Percentiles rank a stretch among this genome's conserved stretches.
Conservation (phyloP, 306 rosid species). For the Ormosia semicastrata region DNA sequence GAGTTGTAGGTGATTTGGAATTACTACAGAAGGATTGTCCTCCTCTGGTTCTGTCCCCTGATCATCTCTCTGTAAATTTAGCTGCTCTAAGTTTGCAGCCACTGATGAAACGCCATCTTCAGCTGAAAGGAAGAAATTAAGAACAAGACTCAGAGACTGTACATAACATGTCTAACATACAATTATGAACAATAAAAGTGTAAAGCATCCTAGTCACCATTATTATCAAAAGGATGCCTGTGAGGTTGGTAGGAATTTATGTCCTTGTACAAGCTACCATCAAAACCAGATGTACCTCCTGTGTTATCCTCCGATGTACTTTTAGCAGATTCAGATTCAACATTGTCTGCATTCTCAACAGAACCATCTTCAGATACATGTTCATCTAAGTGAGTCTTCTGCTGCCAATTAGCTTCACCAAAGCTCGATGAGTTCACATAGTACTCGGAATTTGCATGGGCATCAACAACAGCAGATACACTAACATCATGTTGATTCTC, state of each 20-base stretch:
- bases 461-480: slow-evolving; percentile 46
- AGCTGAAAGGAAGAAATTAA: slow-evolving; percentile 37
- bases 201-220: slow-evolving; percentile 32
- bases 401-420: slow-evolving; percentile 46
- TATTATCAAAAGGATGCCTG: slow-evolving; percentile 43
- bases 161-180: not conserved
- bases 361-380: slow-evolving; percentile 51
- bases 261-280: slow-evolving; percentile 51
- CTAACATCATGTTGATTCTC: slow-evolving; percentile 60
- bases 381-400: slow-evolving; percentile 53
- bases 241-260: slow-evolving; percentile 50
- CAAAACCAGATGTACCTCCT: slow-evolving; percentile 49
- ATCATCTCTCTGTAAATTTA: slow-evolving; percentile 59
- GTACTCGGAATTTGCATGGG: slow-evolving; percentile 43
- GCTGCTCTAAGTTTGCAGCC: slow-evolving; percentile 64
- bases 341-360: slow-evolving; percentile 48
- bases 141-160: not conserved
- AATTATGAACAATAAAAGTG: not conserved
- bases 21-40: slow-evolving; percentile 69
- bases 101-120: slow-evolving; percentile 64
- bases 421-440: slow-evolving; percentile 45
- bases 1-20: slow-evolving; percentile 81
- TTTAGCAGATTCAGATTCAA: slow-evolving; percentile 55
- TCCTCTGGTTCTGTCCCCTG: slow-evolving; percentile 58
- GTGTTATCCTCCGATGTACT: slow-evolving; percentile 58